A percentile compares a stretch with the other conserved stretches of the same genome.
Evolutionary conservation across 2,329 filamentous ascomycete genomes (phyloP).

Genomic region (Aureobasidium subglaciale): DNA sequence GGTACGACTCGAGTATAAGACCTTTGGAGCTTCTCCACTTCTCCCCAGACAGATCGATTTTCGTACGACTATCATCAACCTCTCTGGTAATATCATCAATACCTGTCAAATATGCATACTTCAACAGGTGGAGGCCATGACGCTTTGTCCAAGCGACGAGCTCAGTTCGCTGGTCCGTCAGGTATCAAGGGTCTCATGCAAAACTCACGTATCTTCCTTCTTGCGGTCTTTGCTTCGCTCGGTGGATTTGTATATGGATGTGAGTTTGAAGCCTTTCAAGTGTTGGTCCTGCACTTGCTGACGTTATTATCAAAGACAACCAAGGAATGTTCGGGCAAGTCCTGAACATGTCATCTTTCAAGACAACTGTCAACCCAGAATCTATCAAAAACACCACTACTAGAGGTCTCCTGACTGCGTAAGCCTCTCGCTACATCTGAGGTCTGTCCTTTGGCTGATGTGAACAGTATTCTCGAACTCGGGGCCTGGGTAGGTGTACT

Average conservation of each 20-base stretch:
- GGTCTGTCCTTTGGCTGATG: background rate
- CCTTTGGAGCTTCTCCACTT: background rate
- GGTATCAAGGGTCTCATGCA: conserved; percentile 21
- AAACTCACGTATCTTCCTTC: conserved; percentile 22
- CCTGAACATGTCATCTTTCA: conserved; percentile 23
- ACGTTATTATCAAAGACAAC: conserved; percentile 18
- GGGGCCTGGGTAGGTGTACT: conserved; percentile 71
- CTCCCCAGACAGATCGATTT: background rate
- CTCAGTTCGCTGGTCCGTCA: conserved; percentile 20
- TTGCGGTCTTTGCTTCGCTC: conserved; percentile 24
- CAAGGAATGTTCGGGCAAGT: conserved; percentile 24
- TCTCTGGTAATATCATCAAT: background rate
- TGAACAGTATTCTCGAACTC: conserved; percentile 56
- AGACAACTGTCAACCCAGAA: conserved; percentile 3
- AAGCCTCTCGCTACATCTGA: background rate
- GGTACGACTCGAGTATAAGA: conserved; percentile 3
- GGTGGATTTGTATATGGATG: conserved; percentile 25
- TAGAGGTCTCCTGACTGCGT: conserved; percentile 15
- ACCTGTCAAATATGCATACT: conserved; percentile 6
- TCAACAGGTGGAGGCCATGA: conserved; percentile 1
- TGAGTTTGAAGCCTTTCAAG: conserved; percentile 14
- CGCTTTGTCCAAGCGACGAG: conserved; percentile 20
- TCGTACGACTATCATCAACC: background rate
- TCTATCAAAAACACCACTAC: conserved; percentile 7
- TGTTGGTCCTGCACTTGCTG: background rate